Conservation (phyloP, 2,329 filamentous ascomycete species). For the Epicoccum sorghinum region DNA sequence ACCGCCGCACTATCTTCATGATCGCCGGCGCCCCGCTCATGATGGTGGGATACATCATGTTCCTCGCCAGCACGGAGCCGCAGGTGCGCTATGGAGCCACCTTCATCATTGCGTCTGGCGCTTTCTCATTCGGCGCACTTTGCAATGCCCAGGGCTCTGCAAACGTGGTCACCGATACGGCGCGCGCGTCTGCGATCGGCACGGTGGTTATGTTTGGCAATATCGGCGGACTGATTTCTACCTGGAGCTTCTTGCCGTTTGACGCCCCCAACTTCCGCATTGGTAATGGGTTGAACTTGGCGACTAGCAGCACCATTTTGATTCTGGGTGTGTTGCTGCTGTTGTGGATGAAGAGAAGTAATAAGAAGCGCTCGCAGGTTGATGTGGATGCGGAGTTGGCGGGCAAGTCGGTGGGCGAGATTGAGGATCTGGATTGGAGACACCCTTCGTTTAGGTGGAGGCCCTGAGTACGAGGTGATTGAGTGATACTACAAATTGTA, state of each 20-base stretch:
- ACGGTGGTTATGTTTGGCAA: conserved; percentile 75
- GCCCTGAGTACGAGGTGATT: conserved; percentile 32
- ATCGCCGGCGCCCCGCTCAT: conserved; percentile 65
- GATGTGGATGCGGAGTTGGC: conserved; percentile 63
- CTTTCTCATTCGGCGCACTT: conserved; percentile 68
- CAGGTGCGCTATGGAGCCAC: conserved; percentile 71
- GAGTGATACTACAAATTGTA: too few species aligned
- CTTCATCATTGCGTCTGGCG: conserved; percentile 70
- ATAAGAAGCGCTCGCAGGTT: conserved; percentile 61
- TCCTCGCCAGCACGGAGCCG: conserved; percentile 60
- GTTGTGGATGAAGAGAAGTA: conserved; percentile 68
- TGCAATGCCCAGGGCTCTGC: conserved; percentile 71
- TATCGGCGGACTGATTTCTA: conserved; percentile 70
- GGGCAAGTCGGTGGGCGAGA: conserved; percentile 50
- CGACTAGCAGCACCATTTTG: conserved; percentile 63
- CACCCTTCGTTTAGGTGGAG: conserved; percentile 71
- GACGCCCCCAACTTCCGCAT: conserved; percentile 72
- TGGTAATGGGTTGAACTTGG: conserved; percentile 74
- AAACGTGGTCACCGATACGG: conserved; percentile 74
- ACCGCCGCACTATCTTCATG: conserved; percentile 66
- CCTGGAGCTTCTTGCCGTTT: conserved; percentile 68
- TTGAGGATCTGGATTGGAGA: conserved; percentile 47
- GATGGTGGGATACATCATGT: conserved; percentile 73
- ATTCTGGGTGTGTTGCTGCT: conserved; percentile 57
- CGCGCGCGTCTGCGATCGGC: conserved; percentile 69